These are phyloP conservation scores for Candida methanosorbosa DNA, from an alignment of 805 yeast genomes.

Conservation along the genomic window DNA sequence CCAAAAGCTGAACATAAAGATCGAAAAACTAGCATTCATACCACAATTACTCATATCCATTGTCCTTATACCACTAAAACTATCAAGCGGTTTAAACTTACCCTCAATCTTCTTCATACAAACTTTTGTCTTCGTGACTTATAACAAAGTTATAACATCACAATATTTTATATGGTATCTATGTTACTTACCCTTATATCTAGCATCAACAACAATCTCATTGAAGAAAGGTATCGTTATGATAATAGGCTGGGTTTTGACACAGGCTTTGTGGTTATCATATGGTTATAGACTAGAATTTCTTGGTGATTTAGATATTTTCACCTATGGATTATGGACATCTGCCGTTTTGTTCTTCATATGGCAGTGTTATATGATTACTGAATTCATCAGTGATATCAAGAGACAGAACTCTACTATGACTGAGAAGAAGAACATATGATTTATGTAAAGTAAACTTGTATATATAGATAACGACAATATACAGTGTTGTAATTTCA, in stretches of 20 bases:
- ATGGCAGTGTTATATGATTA: slow-evolving; percentile 15
- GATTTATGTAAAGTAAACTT: no score
- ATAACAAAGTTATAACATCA: slow-evolving; percentile 81
- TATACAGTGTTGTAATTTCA: no score
- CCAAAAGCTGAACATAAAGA: slow-evolving; percentile 4
- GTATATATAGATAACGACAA: no score
- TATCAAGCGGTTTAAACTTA: slow-evolving; percentile 26
- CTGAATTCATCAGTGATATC: slow-evolving; percentile 13
- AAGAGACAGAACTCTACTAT: background rate
- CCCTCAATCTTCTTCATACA: slow-evolving; percentile 59
- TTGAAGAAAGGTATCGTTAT: slow-evolving; percentile 31
- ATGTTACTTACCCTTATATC: slow-evolving; percentile 69
- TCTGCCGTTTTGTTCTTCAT: slow-evolving; percentile 17
- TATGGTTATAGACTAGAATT: slow-evolving; percentile 79
- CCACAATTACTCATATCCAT: slow-evolving; percentile 69
- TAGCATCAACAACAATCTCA: slow-evolving; percentile 36
- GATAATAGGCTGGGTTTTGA: slow-evolving; percentile 50
- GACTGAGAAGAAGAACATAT: background rate
- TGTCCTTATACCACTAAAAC: slow-evolving; percentile 46
- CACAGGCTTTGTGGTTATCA: slow-evolving; percentile 73
- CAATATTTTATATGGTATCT: slow-evolving; percentile 96
- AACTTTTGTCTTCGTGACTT: slow-evolving; percentile 69
- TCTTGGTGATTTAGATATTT: slow-evolving; percentile 40
- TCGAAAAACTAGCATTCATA: slow-evolving; percentile 55
- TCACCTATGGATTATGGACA: slow-evolving; percentile 16